These are phyloP conservation scores for Keithomyces neogunnii DNA, from an alignment of 2,329 filamentous ascomycete genomes.

Conservation along the genomic window DNA sequence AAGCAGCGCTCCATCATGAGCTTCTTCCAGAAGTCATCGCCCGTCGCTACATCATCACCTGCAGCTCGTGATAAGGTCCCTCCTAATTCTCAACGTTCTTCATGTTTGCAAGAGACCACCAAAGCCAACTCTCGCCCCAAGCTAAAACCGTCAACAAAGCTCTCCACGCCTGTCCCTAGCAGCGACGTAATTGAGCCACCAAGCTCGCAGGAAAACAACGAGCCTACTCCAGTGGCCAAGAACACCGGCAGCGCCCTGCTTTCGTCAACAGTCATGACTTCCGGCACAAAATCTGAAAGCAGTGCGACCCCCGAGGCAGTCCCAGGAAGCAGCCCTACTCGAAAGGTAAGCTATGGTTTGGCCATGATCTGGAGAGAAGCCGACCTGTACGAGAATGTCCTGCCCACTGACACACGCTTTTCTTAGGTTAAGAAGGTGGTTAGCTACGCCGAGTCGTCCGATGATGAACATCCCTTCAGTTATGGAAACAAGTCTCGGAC, in stretches of 20 bases:
- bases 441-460: conserved; percentile 80
- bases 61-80: conserved; percentile 24
- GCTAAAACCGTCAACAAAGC: conserved; percentile 30
- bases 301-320: conserved; percentile 12
- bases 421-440: conserved; percentile 46
- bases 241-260: conserved; percentile 31
- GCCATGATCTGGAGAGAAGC: background rate
- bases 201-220: conserved; percentile 61
- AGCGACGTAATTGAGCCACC: conserved; percentile 64
- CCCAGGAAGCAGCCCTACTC: conserved; percentile 62
- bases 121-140: conserved; percentile 31
- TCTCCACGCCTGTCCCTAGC: conserved; percentile 66
- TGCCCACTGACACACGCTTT: background rate
- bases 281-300: conserved; percentile 18
- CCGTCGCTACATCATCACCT: conserved; percentile 22
- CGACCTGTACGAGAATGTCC: background rate
- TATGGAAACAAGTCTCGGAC: conserved; percentile 29
- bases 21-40: conserved; percentile 35
- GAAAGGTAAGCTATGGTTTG: conserved; percentile 51
- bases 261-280: conserved; percentile 20
- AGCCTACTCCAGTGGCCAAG: conserved; percentile 35
- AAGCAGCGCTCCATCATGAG: conserved; percentile 36
- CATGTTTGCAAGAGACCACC: conserved; percentile 32
- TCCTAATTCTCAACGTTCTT: conserved; percentile 21
- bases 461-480: conserved; percentile 65